These are phyloP conservation scores for Aspergillus diversus DNA, from an alignment of 495 filamentous ascomycete species.

Conservation along the genomic window DNA sequence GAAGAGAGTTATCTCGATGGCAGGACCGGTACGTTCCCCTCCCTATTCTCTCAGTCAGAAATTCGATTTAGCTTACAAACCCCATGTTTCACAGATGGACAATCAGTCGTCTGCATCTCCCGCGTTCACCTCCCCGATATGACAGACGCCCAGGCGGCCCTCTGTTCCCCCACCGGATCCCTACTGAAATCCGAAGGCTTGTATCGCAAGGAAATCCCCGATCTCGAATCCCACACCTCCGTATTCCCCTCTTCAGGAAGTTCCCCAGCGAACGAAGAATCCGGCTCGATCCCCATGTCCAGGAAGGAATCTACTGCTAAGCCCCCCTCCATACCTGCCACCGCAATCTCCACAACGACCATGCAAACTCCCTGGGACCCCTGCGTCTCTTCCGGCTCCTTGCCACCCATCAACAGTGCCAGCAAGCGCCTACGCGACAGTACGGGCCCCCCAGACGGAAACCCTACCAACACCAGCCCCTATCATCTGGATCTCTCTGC, in stretches of 20 bases:
- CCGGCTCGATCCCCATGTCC: neutral
- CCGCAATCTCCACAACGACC: slow-evolving; percentile 2
- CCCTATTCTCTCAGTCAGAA: neutral
- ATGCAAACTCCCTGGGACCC: slow-evolving; percentile 13
- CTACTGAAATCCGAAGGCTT: slow-evolving; percentile 17
- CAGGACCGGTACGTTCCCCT: slow-evolving; percentile 53
- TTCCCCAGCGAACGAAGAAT: slow-evolving; percentile 17
- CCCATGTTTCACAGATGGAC: slow-evolving; percentile 20
- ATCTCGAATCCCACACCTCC: slow-evolving; percentile 29
- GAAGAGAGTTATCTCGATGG: slow-evolving; percentile 63
- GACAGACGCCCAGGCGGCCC: slow-evolving; percentile 19
- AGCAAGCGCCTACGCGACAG: slow-evolving; percentile 29
- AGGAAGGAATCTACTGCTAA: slow-evolving; percentile 21
- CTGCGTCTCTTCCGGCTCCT: slow-evolving; percentile 7
- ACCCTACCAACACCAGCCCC: slow-evolving; percentile 11
- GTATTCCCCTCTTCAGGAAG: slow-evolving; percentile 25
- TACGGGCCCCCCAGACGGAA: slow-evolving; percentile 2
- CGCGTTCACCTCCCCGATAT: slow-evolving; percentile 40
- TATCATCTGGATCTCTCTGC: slow-evolving; percentile 27
- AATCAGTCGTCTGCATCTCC: slow-evolving; percentile 32
- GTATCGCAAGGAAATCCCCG: slow-evolving; percentile 24
- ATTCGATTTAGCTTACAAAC: neutral
- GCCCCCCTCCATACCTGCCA: slow-evolving; percentile 18
- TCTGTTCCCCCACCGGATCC: slow-evolving; percentile 17
- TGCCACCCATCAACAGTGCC: slow-evolving; percentile 17